Percentiles rank a stretch among this genome's conserved stretches.
Evolutionary conservation across 2,329 filamentous ascomycete genomes (phyloP).

Genomic region (Pseudogymnoascus sp.): DNA sequence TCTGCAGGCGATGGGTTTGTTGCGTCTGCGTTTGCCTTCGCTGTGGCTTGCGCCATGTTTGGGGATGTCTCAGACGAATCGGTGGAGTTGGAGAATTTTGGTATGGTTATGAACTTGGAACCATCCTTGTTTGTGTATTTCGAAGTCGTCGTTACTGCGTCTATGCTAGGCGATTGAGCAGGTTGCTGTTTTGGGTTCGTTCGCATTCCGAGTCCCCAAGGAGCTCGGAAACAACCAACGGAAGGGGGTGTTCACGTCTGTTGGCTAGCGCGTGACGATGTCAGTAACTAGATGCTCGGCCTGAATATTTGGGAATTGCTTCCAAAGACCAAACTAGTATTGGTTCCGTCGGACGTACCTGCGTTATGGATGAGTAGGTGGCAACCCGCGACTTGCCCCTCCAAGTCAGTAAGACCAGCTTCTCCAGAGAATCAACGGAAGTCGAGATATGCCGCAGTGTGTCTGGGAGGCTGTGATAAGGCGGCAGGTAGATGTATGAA

Average conservation of each 20-base stretch:
- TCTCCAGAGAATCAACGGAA: neutral
- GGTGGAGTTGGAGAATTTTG: constrained; percentile 40
- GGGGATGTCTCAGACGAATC: constrained; percentile 48
- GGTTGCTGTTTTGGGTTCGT: constrained; percentile 44
- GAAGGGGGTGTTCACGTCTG: neutral
- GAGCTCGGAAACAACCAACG: constrained; percentile 4
- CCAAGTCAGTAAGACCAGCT: constrained; percentile 7
- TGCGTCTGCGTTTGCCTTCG: constrained; percentile 25
- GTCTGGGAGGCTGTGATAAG: neutral
- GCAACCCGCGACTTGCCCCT: constrained; percentile 8
- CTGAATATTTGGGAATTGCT: neutral
- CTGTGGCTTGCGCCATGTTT: constrained; percentile 29
- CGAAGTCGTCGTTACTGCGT: constrained; percentile 39
- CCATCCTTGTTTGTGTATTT: constrained; percentile 62
- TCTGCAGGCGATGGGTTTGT: constrained; percentile 21
- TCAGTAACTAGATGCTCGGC: neutral
- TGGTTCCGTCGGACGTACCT: constrained; percentile 1
- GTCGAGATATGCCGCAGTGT: neutral
- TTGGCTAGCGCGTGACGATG: neutral
- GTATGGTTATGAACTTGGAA: constrained; percentile 59
- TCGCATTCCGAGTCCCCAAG: constrained; percentile 34
- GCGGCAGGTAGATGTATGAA: neutral
- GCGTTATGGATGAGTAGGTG: constrained; percentile 5
- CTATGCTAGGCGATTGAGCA: constrained; percentile 41
- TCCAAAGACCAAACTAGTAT: neutral